These are phyloP conservation scores for Xenosphaeropsis pyriputrescens DNA, from an alignment of 2,329 filamentous ascomycete genomes.

Conservation along the genomic window DNA sequence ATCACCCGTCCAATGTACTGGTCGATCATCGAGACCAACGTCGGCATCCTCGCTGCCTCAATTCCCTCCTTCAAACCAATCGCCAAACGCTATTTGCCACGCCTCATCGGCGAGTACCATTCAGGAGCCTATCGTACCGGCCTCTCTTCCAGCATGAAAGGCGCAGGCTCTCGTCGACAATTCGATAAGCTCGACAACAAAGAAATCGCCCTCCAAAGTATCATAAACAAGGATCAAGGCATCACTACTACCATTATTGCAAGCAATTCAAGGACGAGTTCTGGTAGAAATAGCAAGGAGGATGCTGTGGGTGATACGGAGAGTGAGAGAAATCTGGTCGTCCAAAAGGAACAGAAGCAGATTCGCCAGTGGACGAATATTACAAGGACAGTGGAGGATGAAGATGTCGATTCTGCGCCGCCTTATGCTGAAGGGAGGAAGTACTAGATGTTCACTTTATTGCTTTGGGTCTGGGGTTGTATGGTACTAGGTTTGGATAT, in stretches of 20 bases:
- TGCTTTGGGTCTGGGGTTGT: no score
- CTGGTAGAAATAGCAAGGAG: neutral
- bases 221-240: neutral
- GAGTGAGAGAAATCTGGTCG: constrained; percentile 2
- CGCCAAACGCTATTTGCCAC: constrained; percentile 24
- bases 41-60: constrained; percentile 25
- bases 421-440: no score
- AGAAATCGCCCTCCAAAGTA: neutral
- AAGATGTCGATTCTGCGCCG: neutral
- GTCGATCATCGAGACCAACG: constrained; percentile 25
- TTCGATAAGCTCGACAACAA: neutral
- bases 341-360: neutral
- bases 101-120: constrained; percentile 12
- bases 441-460: no score
- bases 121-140: neutral
- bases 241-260: constrained; percentile 2
- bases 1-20: constrained; percentile 27
- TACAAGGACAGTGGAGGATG: constrained; percentile 1
- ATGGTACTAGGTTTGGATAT: no score
- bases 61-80: constrained; percentile 25
- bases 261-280: constrained; percentile 1
- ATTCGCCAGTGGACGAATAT: constrained; percentile 3
- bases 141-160: constrained; percentile 1
- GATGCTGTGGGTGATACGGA: no score
- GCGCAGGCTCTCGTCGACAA: neutral